Conservation (phyloP, 148 eudicot species). For the Bassia scoparia region DNA sequence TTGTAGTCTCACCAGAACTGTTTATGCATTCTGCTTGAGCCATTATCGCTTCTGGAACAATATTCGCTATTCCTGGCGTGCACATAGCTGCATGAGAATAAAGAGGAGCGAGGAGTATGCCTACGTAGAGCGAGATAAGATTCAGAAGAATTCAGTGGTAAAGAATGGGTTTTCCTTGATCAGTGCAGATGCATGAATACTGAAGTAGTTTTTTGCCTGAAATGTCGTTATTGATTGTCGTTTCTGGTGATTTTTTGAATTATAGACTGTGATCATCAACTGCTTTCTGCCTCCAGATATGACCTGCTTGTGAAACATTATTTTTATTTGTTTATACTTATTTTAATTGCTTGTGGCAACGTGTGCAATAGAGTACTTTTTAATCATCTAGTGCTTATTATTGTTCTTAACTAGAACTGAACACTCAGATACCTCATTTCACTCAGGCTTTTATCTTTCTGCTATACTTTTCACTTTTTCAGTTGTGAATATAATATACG, state of each 20-base stretch:
- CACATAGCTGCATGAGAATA: too few relatives aligned
- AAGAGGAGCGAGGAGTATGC: too few relatives aligned
- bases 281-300: not conserved
- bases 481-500: not conserved
- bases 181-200: not conserved
- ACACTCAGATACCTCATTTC: not conserved
- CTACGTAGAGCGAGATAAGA: too few relatives aligned
- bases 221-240: not conserved
- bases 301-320: not conserved
- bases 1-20: constrained; percentile 90
- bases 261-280: not conserved
- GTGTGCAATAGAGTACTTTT: too few relatives aligned
- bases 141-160: too few relatives aligned
- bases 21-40: constrained; percentile 84
- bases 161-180: not conserved
- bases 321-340: not conserved
- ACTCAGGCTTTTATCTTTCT: not conserved
- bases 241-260: not conserved
- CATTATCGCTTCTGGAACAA: constrained; percentile 90
- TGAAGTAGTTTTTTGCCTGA: not conserved
- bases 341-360: too few relatives aligned
- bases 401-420: not conserved
- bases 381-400: too few relatives aligned
- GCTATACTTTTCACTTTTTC: not conserved
- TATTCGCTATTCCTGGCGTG: constrained; percentile 92